These are phyloP conservation scores for Gentiana dahurica DNA, from an alignment of 257 asterid genomes.

Conservation along the genomic window DNA sequence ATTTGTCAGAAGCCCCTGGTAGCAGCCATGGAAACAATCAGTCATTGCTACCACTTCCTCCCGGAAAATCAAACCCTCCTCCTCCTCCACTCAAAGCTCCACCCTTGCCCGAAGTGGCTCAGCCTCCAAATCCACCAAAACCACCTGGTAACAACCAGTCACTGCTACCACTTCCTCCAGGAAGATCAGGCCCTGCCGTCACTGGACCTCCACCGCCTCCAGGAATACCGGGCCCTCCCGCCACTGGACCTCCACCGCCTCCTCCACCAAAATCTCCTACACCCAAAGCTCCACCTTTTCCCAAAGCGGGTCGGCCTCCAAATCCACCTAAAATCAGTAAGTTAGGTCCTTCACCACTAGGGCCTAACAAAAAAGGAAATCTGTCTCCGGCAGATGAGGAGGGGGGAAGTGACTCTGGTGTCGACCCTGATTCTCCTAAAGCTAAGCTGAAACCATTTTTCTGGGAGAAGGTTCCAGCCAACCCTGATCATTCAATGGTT, in stretches of 20 bases:
- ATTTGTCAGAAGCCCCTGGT: slow-evolving; percentile 14
- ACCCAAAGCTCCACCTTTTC: slow-evolving; percentile 84
- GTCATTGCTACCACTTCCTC: slow-evolving; percentile 60
- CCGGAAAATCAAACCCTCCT: slow-evolving; percentile 43
- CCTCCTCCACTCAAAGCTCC: slow-evolving; percentile 1
- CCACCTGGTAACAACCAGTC: too few species aligned
- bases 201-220: slow-evolving; percentile 17
- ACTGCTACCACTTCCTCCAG: too few species aligned
- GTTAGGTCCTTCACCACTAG: slow-evolving; percentile 40
- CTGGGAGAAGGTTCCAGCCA: slow-evolving; percentile 96
- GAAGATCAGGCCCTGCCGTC: neutral
- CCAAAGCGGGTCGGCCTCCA: slow-evolving; percentile 52
- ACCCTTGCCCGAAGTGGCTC: too few species aligned
- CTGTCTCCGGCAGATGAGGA: slow-evolving; percentile 27
- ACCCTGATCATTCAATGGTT: slow-evolving; percentile 87
- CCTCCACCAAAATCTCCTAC: slow-evolving; percentile 58
- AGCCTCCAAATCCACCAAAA: too few species aligned
- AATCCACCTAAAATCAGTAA: slow-evolving; percentile 44
- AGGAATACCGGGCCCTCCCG: slow-evolving; percentile 4
- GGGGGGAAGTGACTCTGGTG: slow-evolving; percentile 25
- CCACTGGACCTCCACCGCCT: slow-evolving; percentile 34
- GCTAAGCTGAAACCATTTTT: slow-evolving; percentile 89
- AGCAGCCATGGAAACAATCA: slow-evolving; percentile 15
- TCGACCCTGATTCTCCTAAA: slow-evolving; percentile 53
- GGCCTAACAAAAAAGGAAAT: slow-evolving; percentile 32